A percentile compares a stretch with the other conserved stretches of the same genome.
Evolutionary conservation across 2,329 filamentous ascomycete genomes (phyloP).

Genomic region (Penicillium sp.): DNA sequence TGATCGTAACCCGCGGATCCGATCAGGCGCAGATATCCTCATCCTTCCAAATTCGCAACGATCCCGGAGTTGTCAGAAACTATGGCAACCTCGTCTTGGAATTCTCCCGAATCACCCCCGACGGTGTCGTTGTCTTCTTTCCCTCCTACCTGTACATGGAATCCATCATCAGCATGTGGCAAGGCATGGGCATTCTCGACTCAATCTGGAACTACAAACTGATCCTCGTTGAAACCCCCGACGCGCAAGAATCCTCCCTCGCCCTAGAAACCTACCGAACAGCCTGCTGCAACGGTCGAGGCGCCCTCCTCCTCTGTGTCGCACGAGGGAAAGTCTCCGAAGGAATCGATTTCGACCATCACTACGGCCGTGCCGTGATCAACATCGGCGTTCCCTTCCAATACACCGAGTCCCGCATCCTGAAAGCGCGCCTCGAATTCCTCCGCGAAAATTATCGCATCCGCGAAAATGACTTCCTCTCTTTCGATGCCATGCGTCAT

Average conservation of each 20-base stretch:
- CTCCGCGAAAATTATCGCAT: constrained; percentile 92
- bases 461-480: constrained; percentile 91
- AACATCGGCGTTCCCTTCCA: constrained; percentile 97
- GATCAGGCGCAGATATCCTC: constrained; percentile 91
- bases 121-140: constrained; percentile 98
- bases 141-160: constrained; percentile 99
- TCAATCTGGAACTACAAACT: constrained; percentile 99
- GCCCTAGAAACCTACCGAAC: constrained; percentile 94
- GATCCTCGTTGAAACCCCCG: constrained; percentile 92
- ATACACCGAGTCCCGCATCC: constrained; percentile 92
- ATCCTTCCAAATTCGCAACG: constrained; percentile 88
- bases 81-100: constrained; percentile 89
- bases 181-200: constrained; percentile 94
- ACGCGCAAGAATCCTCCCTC: constrained; percentile 91
- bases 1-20: constrained; percentile 92
- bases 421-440: constrained; percentile 92
- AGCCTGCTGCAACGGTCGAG: constrained; percentile 91
- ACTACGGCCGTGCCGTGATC: constrained; percentile 89
- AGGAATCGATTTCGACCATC: constrained; percentile 98
- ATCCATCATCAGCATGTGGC: constrained; percentile 97
- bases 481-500: constrained; percentile 97
- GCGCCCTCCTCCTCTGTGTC: constrained; percentile 86
- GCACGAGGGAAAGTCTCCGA: constrained; percentile 95
- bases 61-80: constrained; percentile 92
- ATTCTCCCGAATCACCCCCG: constrained; percentile 89